Conservation (phyloP, 169 alveolate species). For the Pseudocohnilembus persalinus region DNA sequence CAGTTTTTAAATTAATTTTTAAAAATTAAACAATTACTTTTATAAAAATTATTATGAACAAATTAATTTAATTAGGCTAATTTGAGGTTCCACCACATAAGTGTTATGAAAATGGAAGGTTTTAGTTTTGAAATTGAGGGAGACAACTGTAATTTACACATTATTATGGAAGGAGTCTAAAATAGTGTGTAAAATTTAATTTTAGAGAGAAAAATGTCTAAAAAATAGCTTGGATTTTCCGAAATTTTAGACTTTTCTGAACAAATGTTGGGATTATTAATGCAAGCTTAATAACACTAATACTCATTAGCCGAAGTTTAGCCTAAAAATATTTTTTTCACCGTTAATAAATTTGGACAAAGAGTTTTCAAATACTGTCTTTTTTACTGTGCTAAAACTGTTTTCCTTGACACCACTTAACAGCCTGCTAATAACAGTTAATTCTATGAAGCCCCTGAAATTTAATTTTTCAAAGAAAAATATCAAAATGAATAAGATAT, state of each 20-base stretch:
- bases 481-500: background rate
- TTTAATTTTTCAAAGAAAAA: background rate
- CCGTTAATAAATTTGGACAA: background rate
- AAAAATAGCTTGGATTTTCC: background rate
- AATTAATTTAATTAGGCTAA: background rate
- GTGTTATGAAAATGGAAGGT: background rate
- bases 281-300: background rate
- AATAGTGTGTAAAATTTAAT: too few species aligned
- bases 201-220: background rate
- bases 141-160: background rate
- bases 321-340: background rate
- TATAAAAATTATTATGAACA: background rate
- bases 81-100: background rate
- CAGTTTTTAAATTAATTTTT: too few species aligned
- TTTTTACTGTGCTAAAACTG: background rate
- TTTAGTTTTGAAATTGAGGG: background rate
- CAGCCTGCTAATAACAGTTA: background rate
- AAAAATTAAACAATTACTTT: background rate
- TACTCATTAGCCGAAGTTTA: background rate
- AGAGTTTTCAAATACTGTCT: background rate
- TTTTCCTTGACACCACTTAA: background rate
- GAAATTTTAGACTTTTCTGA: background rate
- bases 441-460: background rate
- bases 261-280: background rate
- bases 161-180: background rate